A percentile compares a stretch with the other conserved stretches of the same genome.
phyloP scores from a whole-genome alignment of 257 asterid genomes.

The Avicennia marina region DNA sequence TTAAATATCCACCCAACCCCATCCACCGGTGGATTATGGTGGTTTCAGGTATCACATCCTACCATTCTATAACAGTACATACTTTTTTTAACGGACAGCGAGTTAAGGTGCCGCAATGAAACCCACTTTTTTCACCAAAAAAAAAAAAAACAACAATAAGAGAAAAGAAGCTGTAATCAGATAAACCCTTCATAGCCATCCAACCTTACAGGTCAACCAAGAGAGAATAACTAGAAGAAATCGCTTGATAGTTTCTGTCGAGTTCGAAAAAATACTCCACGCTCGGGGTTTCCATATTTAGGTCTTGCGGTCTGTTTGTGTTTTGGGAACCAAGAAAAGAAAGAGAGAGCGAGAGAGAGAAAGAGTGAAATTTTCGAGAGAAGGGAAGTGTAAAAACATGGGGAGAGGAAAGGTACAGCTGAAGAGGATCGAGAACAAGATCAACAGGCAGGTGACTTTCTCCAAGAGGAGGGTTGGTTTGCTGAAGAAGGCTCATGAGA shows the following conservation, averaged over 20 bases:
- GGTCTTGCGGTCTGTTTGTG: constrained; percentile 15
- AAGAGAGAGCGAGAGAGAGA: background rate
- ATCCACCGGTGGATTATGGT: too few species aligned
- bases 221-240: too few species aligned
- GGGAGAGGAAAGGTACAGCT: constrained; percentile 82
- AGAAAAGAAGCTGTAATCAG: constrained; percentile 2
- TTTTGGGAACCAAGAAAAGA: constrained; percentile 4
- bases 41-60: constrained; percentile 37
- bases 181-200: too few species aligned
- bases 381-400: too few species aligned
- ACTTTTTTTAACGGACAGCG: too few species aligned
- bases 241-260: too few species aligned
- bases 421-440: constrained; percentile 78
- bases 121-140: constrained; percentile 26
- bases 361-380: too few species aligned
- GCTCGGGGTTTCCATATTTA: constrained; percentile 46
- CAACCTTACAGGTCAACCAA: too few species aligned
- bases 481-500: constrained; percentile 81
- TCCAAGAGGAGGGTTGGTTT: constrained; percentile 74
- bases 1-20: too few species aligned
- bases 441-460: constrained; percentile 78
- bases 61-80: constrained; percentile 28
- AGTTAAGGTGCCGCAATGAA: too few species aligned
- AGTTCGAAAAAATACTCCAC: too few species aligned
- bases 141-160: background rate